Conservation (phyloP, 2,329 filamentous ascomycete species). For the Microascus cirrosus region DNA sequence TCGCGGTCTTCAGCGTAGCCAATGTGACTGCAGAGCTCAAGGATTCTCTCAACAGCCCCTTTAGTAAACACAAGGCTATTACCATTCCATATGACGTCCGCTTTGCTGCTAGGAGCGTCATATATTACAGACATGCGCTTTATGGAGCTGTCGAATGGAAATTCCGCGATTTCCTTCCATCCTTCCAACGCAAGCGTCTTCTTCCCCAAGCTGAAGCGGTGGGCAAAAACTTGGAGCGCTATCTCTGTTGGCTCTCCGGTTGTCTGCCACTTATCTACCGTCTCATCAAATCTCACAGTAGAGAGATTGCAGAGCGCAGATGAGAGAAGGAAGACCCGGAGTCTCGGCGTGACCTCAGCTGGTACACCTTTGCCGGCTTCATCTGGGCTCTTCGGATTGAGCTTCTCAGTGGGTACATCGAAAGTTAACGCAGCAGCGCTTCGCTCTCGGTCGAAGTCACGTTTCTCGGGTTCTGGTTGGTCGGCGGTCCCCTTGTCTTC, state of each 20-base stretch:
- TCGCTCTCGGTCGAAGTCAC: conserved; percentile 49
- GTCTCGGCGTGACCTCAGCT: conserved; percentile 35
- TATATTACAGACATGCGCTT: conserved; percentile 76
- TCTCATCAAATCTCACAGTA: conserved; percentile 43
- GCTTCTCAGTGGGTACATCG: conserved; percentile 48
- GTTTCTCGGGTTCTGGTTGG: conserved; percentile 22
- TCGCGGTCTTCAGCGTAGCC: conserved; percentile 29
- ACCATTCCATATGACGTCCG: conserved; percentile 21
- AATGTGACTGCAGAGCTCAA: conserved; percentile 42
- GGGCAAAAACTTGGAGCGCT: conserved; percentile 63
- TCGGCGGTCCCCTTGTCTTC: conserved; percentile 11
- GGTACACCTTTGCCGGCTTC: conserved; percentile 20
- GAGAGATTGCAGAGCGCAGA: conserved; percentile 55
- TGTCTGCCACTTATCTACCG: conserved; percentile 50
- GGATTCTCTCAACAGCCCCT: conserved; percentile 48
- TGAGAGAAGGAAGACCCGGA: conserved; percentile 39
- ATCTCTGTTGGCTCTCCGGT: conserved; percentile 66
- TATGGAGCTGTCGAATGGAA: conserved; percentile 67
- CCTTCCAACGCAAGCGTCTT: conserved; percentile 36
- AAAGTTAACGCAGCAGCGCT: conserved; percentile 50
- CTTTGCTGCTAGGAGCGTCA: conserved; percentile 31
- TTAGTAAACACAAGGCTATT: conserved; percentile 49
- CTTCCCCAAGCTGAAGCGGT: conserved; percentile 52
- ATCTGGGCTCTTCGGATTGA: conserved; percentile 23
- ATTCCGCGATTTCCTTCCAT: conserved; percentile 59